phyloP scores from a whole-genome alignment of 225 moss, liverwort and hornwort species.

The Marchantia paleacea region DNA sequence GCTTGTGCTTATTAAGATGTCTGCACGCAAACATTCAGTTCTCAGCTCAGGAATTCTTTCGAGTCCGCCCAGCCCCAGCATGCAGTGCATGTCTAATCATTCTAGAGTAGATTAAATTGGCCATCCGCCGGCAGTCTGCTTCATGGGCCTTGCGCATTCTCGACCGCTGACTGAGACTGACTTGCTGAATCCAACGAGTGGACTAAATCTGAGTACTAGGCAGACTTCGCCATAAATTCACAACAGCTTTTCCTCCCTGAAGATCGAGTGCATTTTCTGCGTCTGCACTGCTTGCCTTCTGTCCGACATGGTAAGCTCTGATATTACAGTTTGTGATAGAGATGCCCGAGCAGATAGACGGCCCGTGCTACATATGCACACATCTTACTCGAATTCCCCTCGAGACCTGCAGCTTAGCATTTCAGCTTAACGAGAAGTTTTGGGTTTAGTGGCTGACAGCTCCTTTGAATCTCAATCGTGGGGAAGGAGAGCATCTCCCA shows the following conservation, averaged over 20 bases:
- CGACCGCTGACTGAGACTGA: background rate
- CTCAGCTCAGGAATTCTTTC: background rate
- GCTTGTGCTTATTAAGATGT: background rate
- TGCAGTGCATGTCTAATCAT: constrained; percentile 1
- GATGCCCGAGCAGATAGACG: too few species aligned
- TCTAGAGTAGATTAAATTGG: background rate
- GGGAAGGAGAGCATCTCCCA: too few species aligned
- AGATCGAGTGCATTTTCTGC: background rate
- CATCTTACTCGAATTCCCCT: too few species aligned
- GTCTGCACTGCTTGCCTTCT: background rate
- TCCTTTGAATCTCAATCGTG: too few species aligned
- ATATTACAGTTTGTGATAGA: background rate
- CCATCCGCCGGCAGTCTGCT: background rate
- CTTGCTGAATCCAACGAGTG: background rate
- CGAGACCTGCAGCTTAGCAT: too few species aligned
- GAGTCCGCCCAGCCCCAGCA: background rate
- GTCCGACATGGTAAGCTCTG: background rate
- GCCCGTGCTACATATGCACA: too few species aligned
- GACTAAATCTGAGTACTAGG: background rate
- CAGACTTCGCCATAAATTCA: background rate
- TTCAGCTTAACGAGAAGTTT: too few species aligned
- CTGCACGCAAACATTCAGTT: background rate
- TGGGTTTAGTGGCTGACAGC: too few species aligned
- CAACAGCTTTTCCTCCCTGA: background rate
- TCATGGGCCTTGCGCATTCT: background rate